Evolutionary conservation across 1,139 yeast species (phyloP), one percentile per base, ranked within the genome.

Genomic region (Yamadazyma diddensiae): DNA sequence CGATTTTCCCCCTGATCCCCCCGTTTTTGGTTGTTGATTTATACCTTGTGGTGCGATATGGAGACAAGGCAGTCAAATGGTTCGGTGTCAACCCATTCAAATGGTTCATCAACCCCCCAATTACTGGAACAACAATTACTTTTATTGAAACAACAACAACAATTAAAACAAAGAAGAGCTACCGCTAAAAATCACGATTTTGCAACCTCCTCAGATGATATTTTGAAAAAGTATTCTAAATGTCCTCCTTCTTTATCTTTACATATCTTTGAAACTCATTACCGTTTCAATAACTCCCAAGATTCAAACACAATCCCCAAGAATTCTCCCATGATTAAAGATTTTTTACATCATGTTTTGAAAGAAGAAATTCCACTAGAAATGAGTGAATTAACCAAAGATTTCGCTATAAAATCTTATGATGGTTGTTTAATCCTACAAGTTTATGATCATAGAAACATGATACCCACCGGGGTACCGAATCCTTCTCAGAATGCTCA

Each of bases 211-310:
- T 63, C 85, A 8, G 83, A 77, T 40, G 85, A 82, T 30, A 70
- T 92, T n/a, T 61, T 92, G 45, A 73, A 77, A 39, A 90, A 88
- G 52, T 88, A 81, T 52, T 79, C 82, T 39, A 77, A 79, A 39
- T 78, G 76, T 42, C 86, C 94, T 5, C 85, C 97, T 8, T 84
- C 95, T 28, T 58, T 92, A 38, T 94, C 82, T 41, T 79, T 92
- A 46, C 97, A 92, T 50, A 87, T 92, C 23, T 90, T 84, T 57
- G 94, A 86, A 46, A 85, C 86, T 31, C 95, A 90, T 57, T 92
- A 79, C 54, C 73, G 94, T 40, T 87, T 83, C 60, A 84, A 84
- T 38, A 79, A 79, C 46, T 55, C 66, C 3, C 71, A 55, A 38
- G 84, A 79, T 49, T 94, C 94, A 31, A 81, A 85, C 29, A 77